Evolutionary conservation across 306 rosid species (phyloP).

Genomic region (Gynostemma pentaphyllum): DNA sequence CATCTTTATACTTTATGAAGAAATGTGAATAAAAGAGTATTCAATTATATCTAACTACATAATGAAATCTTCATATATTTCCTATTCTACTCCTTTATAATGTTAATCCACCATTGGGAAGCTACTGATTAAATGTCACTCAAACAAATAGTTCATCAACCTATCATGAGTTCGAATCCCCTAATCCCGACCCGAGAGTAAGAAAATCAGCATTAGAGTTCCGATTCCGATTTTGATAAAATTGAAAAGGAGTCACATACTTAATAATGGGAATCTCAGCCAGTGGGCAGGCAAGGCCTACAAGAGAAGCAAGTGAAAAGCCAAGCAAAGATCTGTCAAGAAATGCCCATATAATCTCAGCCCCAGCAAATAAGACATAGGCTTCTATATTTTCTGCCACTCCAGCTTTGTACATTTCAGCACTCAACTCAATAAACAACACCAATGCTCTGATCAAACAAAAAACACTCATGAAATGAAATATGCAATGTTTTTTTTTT

Average conservation of each 20-base stretch:
- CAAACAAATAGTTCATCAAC: no score
- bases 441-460: slow-evolving; percentile 36
- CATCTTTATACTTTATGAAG: background rate
- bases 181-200: no score
- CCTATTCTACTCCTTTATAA: background rate
- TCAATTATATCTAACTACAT: background rate
- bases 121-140: no score
- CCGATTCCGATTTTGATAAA: no score
- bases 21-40: background rate
- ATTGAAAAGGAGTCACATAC: slow-evolving; percentile 14
- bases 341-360: slow-evolving; percentile 67
- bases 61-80: background rate
- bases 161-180: no score
- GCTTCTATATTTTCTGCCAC: slow-evolving; percentile 54
- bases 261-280: slow-evolving; percentile 44
- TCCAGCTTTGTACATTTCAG: slow-evolving; percentile 78
- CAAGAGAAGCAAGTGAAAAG: slow-evolving; percentile 52
- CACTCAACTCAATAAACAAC: slow-evolving; percentile 64
- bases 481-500: background rate
- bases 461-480: background rate
- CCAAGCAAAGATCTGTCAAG: slow-evolving; percentile 62
- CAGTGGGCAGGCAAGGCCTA: slow-evolving; percentile 44
- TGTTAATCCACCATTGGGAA: background rate
- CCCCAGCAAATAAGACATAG: slow-evolving; percentile 56
- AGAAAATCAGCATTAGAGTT: no score